These are phyloP conservation scores for Ustilago loliicola DNA, from an alignment of 1,284 basidiomycete species.

Conservation along the genomic window DNA sequence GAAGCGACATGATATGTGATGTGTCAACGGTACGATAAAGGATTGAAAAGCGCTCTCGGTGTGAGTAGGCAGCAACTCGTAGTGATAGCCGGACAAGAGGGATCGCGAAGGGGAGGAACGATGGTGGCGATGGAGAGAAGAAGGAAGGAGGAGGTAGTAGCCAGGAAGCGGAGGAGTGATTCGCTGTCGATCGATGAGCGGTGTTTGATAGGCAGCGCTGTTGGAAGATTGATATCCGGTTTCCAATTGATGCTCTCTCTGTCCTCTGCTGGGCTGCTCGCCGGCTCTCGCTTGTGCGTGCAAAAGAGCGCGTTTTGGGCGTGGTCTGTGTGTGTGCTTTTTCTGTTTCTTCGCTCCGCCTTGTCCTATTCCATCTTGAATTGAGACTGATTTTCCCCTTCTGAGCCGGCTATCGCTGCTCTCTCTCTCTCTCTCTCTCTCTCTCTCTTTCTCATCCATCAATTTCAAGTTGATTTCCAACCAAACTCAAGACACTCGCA, in stretches of 20 bases:
- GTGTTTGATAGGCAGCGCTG: slow-evolving; percentile 7
- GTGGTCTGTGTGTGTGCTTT: slow-evolving; percentile 24
- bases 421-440: too few relatives aligned
- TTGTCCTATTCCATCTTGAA: too few relatives aligned
- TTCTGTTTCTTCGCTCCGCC: neutral
- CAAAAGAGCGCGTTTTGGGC: slow-evolving; percentile 15
- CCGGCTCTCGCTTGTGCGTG: neutral
- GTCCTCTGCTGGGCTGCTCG: neutral
- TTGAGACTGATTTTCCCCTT: slow-evolving; percentile 3
- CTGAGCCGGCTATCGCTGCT: neutral
- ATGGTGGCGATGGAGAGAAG: neutral
- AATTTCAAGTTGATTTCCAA: slow-evolving; percentile 7
- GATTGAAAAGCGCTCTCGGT: neutral
- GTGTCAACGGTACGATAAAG: neutral
- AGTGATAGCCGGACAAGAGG: neutral
- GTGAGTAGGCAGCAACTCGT: neutral
- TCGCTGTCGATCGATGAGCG: slow-evolving; percentile 2
- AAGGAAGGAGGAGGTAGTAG: neutral
- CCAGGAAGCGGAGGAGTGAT: neutral
- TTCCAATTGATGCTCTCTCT: too few relatives aligned
- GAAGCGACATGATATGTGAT: slow-evolving; percentile 37
- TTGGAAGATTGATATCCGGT: slow-evolving; percentile 23
- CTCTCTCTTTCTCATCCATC: too few relatives aligned
- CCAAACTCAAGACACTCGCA: neutral
- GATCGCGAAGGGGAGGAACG: neutral